phyloP scores from a whole-genome alignment of 2,329 filamentous ascomycete genomes.

The Trichoderma pleuroti region DNA sequence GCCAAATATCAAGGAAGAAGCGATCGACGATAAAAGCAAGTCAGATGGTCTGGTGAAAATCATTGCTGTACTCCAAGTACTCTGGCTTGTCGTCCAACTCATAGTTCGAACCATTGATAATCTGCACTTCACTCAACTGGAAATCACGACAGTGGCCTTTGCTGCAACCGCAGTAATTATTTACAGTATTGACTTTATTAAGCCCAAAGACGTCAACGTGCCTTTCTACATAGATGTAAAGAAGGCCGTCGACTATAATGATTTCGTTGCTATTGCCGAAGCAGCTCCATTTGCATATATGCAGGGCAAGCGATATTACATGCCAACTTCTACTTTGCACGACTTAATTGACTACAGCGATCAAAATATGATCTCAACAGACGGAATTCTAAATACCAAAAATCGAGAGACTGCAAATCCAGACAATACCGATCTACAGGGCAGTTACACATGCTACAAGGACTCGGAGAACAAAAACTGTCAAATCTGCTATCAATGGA shows the following conservation, averaged over 20 bases:
- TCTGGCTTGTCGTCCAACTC: not conserved
- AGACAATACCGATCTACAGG: too few relatives aligned
- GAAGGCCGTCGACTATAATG: not conserved
- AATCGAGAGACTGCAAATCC: too few relatives aligned
- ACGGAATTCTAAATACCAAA: too few relatives aligned
- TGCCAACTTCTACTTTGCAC: not conserved
- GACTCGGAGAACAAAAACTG: too few relatives aligned
- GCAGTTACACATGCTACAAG: too few relatives aligned
- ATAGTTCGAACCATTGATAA: not conserved
- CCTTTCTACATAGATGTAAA: not conserved
- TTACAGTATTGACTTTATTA: not conserved
- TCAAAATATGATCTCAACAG: too few relatives aligned
- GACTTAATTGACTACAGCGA: not conserved
- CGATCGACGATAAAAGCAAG: not conserved
- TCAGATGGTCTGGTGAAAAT: not conserved
- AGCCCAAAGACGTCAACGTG: not conserved
- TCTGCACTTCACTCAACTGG: not conserved
- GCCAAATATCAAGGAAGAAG: not conserved
- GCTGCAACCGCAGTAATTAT: not conserved
- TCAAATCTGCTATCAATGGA: too few relatives aligned
- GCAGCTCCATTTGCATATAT: not conserved
- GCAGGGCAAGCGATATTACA: not conserved
- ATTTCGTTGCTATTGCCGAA: not conserved
- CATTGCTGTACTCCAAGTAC: not conserved
- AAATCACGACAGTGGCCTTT: not conserved